phyloP scores from a whole-genome alignment of 2,329 filamentous ascomycete genomes.

The Paramyrothecium sp. region DNA sequence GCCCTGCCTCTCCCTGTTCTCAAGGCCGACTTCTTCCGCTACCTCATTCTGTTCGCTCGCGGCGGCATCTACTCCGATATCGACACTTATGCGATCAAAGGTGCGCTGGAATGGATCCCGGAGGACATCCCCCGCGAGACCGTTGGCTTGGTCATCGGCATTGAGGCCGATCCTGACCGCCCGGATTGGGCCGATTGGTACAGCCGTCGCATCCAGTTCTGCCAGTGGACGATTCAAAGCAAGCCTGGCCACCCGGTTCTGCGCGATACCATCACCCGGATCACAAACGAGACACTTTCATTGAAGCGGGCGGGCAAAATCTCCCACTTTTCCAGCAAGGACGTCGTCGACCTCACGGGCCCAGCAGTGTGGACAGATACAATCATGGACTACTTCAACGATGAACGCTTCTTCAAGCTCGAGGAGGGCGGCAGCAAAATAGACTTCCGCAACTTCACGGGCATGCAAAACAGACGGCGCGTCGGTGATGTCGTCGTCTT shows the following conservation, averaged over 20 bases:
- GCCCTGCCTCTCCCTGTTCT: slow-evolving; percentile 71
- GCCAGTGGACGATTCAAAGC: slow-evolving; percentile 97
- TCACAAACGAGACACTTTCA: slow-evolving; percentile 77
- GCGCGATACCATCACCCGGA: slow-evolving; percentile 80
- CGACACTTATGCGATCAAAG: slow-evolving; percentile 82
- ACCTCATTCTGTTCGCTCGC: slow-evolving; percentile 63
- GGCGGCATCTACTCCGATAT: slow-evolving; percentile 82
- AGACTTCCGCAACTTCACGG: slow-evolving; percentile 85
- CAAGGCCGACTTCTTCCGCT: slow-evolving; percentile 78
- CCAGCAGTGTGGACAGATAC: slow-evolving; percentile 93
- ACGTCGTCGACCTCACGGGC: slow-evolving; percentile 90
- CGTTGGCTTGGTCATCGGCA: slow-evolving; percentile 86
- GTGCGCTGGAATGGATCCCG: slow-evolving; percentile 86
- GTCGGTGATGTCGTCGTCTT: slow-evolving; percentile 91
- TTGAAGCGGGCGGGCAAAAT: slow-evolving; percentile 69
- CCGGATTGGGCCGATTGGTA: slow-evolving; percentile 96
- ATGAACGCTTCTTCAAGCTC: slow-evolving; percentile 85
- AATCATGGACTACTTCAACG: slow-evolving; percentile 92
- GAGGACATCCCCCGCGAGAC: slow-evolving; percentile 70
- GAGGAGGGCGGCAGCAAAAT: slow-evolving; percentile 68
- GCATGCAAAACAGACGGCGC: slow-evolving; percentile 78
- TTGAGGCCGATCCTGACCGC: slow-evolving; percentile 93
- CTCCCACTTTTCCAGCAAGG: slow-evolving; percentile 59
- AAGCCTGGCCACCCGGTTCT: slow-evolving; percentile 94
- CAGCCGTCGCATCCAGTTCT: slow-evolving; percentile 93